Evolutionary conservation across 306 rosid species (phyloP).

Genomic region (Carpinus fangiana): DNA sequence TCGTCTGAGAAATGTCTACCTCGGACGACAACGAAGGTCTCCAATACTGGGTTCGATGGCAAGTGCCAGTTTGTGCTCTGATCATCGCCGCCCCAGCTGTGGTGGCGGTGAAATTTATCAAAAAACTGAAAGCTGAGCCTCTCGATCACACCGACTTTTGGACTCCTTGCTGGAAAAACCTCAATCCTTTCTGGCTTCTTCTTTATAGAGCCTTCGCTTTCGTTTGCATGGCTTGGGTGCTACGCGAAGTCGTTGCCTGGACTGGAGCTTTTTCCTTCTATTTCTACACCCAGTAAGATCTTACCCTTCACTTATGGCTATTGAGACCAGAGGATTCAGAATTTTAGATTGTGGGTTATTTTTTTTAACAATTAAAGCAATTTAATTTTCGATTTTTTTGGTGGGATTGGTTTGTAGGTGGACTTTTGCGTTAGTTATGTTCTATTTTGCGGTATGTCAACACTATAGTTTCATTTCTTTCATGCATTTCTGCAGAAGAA

Average conservation of each 20-base stretch:
- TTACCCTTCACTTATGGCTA: neutral
- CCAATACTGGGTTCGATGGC: conserved; percentile 37
- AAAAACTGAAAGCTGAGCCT: conserved; percentile 31
- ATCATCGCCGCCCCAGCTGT: conserved; percentile 8
- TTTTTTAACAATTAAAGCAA: neutral
- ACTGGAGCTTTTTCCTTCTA: conserved; percentile 31
- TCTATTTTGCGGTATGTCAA: conserved; percentile 70
- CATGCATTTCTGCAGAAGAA: neutral
- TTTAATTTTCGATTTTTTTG: conserved; percentile 11
- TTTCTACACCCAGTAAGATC: conserved; percentile 41
- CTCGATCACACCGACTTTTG: conserved; percentile 28
- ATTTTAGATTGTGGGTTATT: neutral
- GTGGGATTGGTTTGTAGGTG: conserved; percentile 54
- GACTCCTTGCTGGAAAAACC: conserved; percentile 39
- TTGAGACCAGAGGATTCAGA: neutral
- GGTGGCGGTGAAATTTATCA: conserved; percentile 2
- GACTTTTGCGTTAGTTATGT: conserved; percentile 69
- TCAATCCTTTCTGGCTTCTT: conserved; percentile 39
- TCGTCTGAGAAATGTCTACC: conserved; percentile 13
- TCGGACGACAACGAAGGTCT: conserved; percentile 12
- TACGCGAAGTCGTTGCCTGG: conserved; percentile 22
- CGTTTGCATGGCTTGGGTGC: conserved; percentile 26
- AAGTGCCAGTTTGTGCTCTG: conserved; percentile 31
- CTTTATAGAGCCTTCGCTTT: conserved; percentile 32
- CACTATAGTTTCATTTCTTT: neutral